These are phyloP conservation scores for Austroboletus olivaceoglutinosus DNA, from an alignment of 1,284 basidiomycete genomes.

Conservation along the genomic window DNA sequence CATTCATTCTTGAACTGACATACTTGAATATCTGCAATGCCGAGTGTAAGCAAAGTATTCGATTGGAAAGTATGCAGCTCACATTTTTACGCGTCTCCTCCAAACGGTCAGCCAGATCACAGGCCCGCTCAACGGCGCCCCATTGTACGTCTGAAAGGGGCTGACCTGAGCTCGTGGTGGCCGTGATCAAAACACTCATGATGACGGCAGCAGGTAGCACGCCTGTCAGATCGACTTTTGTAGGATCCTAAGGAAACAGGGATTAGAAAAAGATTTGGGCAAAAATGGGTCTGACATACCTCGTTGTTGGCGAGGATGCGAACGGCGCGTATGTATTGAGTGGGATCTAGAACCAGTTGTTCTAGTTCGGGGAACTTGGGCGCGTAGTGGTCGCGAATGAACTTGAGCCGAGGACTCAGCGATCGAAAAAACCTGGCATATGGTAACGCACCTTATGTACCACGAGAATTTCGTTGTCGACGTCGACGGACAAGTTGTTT, in stretches of 20 bases:
- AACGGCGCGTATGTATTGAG: slow-evolving; percentile 92
- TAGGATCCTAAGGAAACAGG: slow-evolving; percentile 59
- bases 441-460: slow-evolving; percentile 82
- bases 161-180: slow-evolving; percentile 85
- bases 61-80: slow-evolving; percentile 12
- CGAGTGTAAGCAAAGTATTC: slow-evolving; percentile 6
- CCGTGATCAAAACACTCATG: slow-evolving; percentile 95
- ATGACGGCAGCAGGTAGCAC: slow-evolving; percentile 90
- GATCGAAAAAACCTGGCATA: slow-evolving; percentile 25
- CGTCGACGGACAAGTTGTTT: slow-evolving; percentile 97
- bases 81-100: slow-evolving; percentile 88
- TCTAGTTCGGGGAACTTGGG: slow-evolving; percentile 97
- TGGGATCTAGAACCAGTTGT: slow-evolving; percentile 88
- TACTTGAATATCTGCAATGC: slow-evolving; percentile 85
- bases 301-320: slow-evolving; percentile 84
- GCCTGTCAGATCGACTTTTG: slow-evolving; percentile 76
- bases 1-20: slow-evolving; percentile 98
- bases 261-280: neutral
- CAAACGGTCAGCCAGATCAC: slow-evolving; percentile 83
- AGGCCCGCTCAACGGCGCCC: slow-evolving; percentile 80
- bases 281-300: slow-evolving; percentile 37
- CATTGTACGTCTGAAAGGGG: slow-evolving; percentile 72
- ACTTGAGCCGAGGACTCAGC: slow-evolving; percentile 47
- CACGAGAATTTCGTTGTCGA: slow-evolving; percentile 96
- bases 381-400: slow-evolving; percentile 97